Conservation (phyloP, 352 stramenopile species). For the Pythium biforme region DNA sequence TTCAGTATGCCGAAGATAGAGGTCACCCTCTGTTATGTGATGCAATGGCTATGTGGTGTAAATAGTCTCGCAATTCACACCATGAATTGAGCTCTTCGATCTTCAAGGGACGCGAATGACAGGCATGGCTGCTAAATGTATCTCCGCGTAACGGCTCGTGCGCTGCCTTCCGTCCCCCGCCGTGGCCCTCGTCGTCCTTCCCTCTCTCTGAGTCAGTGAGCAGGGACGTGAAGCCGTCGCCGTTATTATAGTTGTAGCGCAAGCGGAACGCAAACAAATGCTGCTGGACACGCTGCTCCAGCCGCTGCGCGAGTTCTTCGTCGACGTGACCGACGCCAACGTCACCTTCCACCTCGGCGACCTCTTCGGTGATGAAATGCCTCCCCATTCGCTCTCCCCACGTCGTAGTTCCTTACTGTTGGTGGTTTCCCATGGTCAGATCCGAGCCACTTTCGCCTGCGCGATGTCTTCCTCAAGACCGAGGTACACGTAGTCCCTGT, state of each 20-base stretch:
- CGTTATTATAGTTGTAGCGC: no score
- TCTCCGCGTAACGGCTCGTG: background rate
- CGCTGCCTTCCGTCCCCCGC: no score
- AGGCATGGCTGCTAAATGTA: background rate
- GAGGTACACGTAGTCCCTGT: no score
- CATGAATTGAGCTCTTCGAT: constrained; percentile 14
- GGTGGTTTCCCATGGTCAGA: constrained; percentile 27
- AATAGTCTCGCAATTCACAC: constrained; percentile 5
- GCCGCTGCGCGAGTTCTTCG: constrained; percentile 65
- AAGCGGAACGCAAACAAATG: no score
- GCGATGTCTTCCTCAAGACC: constrained; percentile 62
- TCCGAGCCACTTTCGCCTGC: constrained; percentile 60
- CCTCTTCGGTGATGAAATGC: constrained; percentile 74
- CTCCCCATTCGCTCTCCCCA: background rate
- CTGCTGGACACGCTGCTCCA: constrained; percentile 55
- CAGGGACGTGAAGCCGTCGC: no score
- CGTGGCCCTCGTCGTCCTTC: no score
- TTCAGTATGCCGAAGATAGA: constrained; percentile 2
- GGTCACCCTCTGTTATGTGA: constrained; percentile 13
- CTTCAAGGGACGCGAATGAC: constrained; percentile 23
- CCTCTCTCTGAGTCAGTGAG: no score
- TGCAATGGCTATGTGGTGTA: background rate
- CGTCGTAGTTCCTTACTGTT: no score
- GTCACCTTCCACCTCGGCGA: constrained; percentile 70
- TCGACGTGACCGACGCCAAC: constrained; percentile 52